Evolutionary conservation across 2,329 filamentous ascomycete species (phyloP).

Genomic region (Cladosporium halotolerans): DNA sequence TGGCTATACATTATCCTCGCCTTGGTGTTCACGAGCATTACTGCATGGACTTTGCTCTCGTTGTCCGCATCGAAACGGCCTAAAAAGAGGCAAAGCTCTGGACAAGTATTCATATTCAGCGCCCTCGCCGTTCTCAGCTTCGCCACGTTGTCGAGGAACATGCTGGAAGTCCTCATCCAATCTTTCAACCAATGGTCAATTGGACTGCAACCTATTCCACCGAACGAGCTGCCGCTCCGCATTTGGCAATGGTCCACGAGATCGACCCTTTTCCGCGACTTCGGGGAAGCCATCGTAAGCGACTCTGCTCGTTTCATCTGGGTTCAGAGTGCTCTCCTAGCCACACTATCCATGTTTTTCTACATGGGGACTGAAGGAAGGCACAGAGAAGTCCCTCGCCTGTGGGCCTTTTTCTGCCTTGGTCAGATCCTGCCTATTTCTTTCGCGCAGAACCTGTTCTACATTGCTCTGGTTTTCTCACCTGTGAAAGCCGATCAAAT

Average conservation of each 20-base stretch:
- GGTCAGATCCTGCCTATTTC: slow-evolving; percentile 31
- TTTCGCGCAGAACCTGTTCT: slow-evolving; percentile 30
- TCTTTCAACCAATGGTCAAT: slow-evolving; percentile 26
- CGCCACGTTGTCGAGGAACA: slow-evolving; percentile 27
- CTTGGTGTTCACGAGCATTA: slow-evolving; percentile 20
- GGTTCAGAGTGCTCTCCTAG: slow-evolving; percentile 21
- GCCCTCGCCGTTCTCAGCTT: slow-evolving; percentile 27
- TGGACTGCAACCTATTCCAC: neutral
- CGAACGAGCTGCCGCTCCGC: neutral
- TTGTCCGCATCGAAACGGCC: neutral
- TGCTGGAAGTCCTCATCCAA: slow-evolving; percentile 29
- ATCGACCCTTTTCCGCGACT: slow-evolving; percentile 29
- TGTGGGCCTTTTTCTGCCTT: slow-evolving; percentile 30
- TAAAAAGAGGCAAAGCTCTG: neutral
- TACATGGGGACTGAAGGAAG: slow-evolving; percentile 27
- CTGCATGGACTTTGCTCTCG: slow-evolving; percentile 6
- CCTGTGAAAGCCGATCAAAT: neutral
- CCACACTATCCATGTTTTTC: slow-evolving; percentile 21
- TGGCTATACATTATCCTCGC: slow-evolving; percentile 30
- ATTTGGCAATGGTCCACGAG: slow-evolving; percentile 29
- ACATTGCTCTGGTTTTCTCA: slow-evolving; percentile 22
- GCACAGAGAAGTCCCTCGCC: slow-evolving; percentile 20
- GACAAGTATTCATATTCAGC: slow-evolving; percentile 15
- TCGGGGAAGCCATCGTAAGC: slow-evolving; percentile 27
- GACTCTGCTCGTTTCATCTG: slow-evolving; percentile 20